Evolutionary conservation across 2,329 filamentous ascomycete species (phyloP).

Genomic region (Trichophyton rubrum): DNA sequence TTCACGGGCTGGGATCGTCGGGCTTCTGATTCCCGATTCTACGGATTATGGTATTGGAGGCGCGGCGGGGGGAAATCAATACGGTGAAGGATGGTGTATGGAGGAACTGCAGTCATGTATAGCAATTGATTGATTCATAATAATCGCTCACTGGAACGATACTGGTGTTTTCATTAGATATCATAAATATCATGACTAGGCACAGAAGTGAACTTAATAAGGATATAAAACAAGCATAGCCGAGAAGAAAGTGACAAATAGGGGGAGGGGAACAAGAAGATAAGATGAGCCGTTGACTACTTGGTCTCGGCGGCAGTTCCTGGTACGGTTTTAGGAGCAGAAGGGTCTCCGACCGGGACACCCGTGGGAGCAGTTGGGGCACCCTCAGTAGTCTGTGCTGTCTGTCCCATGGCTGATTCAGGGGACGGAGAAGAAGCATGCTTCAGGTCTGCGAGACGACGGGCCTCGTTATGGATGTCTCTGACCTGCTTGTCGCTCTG

Average conservation of each 20-base stretch:
- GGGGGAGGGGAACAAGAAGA: neutral
- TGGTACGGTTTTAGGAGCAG: neutral
- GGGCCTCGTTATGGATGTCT: constrained; percentile 86
- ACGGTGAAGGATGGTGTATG: no score
- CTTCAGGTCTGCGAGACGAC: constrained; percentile 80
- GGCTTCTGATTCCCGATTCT: neutral
- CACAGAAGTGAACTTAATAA: neutral
- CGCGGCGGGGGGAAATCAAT: neutral
- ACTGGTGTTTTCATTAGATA: neutral
- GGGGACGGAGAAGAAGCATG: constrained; percentile 33
- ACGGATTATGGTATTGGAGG: neutral
- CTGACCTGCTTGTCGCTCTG: constrained; percentile 76
- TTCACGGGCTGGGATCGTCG: neutral
- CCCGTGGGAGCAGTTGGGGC: constrained; percentile 13
- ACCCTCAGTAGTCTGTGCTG: constrained; percentile 22
- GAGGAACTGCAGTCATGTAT: no score
- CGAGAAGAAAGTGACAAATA: neutral
- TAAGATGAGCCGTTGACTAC: neutral
- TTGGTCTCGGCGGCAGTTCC: neutral
- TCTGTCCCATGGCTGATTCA: constrained; percentile 27
- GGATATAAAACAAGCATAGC: neutral
- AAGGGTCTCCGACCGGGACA: constrained; percentile 1
- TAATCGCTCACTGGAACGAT: neutral
- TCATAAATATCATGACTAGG: constrained; percentile 7
- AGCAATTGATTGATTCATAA: neutral